Percentiles rank a stretch among this genome's conserved stretches.
Evolutionary conservation across 2,329 filamentous ascomycete genomes (phyloP).

Genomic region (Cercospora brassicicola): DNA sequence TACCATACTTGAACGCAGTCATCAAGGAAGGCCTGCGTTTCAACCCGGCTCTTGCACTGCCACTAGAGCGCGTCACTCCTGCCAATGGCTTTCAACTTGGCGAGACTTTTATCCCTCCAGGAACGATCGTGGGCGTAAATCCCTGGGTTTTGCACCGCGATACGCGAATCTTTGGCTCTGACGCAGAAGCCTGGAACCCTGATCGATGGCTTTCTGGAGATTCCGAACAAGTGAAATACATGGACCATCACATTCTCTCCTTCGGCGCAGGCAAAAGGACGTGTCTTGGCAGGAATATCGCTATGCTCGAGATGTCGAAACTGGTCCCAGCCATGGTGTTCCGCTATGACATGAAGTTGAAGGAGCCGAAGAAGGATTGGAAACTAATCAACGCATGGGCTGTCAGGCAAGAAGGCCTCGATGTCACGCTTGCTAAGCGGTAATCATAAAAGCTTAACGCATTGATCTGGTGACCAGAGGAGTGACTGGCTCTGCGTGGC

Average conservation of each 20-base stretch:
- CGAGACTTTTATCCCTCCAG: slow-evolving; percentile 38
- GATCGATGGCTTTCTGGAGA: slow-evolving; percentile 46
- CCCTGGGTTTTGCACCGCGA: slow-evolving; percentile 48
- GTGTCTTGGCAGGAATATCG: slow-evolving; percentile 24
- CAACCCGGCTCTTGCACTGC: slow-evolving; percentile 29
- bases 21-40: slow-evolving; percentile 33
- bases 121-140: slow-evolving; percentile 48
- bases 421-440: slow-evolving; percentile 10
- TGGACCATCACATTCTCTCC: slow-evolving; percentile 61
- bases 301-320: slow-evolving; percentile 25
- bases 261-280: slow-evolving; percentile 26
- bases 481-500: neutral
- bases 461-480: neutral
- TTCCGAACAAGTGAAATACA: slow-evolving; percentile 64
- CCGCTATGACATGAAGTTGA: slow-evolving; percentile 20
- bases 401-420: slow-evolving; percentile 20
- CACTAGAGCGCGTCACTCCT: slow-evolving; percentile 29
- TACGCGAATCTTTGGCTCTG: slow-evolving; percentile 40
- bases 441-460: neutral
- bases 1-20: slow-evolving; percentile 31
- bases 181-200: slow-evolving; percentile 41
- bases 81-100: slow-evolving; percentile 22
- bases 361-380: slow-evolving; percentile 16
- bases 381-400: slow-evolving; percentile 16
- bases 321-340: slow-evolving; percentile 22